Conservation (phyloP, 1,139 yeast species). For the Nakaseomyces delphensis region DNA sequence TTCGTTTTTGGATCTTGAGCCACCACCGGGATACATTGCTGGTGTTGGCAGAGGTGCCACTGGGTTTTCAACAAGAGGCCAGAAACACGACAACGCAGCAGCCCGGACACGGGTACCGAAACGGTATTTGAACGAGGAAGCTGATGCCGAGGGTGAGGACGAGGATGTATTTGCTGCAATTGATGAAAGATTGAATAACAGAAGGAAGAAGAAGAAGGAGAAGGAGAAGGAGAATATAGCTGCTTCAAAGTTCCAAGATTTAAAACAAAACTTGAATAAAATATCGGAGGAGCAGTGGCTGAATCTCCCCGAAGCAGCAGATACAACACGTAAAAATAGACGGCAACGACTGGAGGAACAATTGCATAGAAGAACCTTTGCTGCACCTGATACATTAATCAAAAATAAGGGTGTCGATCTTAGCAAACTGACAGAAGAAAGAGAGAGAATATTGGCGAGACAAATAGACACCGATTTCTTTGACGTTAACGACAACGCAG, state of each 20-base stretch:
- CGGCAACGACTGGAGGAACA: slow-evolving; percentile 57
- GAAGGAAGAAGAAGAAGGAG: slow-evolving; percentile 25
- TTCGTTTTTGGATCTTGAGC: slow-evolving; percentile 68
- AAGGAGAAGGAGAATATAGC: slow-evolving; percentile 26
- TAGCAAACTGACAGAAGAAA: slow-evolving; percentile 33
- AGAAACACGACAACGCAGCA: slow-evolving; percentile 31
- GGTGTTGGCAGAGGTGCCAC: slow-evolving; percentile 95
- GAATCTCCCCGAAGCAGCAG: slow-evolving; percentile 79
- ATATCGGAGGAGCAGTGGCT: slow-evolving; percentile 74
- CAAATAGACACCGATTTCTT: slow-evolving; percentile 31
- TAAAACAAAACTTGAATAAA: slow-evolving; percentile 52
- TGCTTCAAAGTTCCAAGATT: slow-evolving; percentile 43
- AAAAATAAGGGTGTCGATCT: slow-evolving; percentile 29
- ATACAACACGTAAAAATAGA: slow-evolving; percentile 72
- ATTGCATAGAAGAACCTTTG: slow-evolving; percentile 61
- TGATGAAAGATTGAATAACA: slow-evolving; percentile 45
- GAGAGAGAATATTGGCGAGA: slow-evolving; percentile 31
- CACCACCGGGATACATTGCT: slow-evolving; percentile 86
- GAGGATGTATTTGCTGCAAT: slow-evolving; percentile 58
- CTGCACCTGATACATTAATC: slow-evolving; percentile 70
- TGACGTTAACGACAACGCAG: slow-evolving; percentile 20
- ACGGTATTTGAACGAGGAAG: slow-evolving; percentile 12
- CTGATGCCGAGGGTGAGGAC: slow-evolving; percentile 51
- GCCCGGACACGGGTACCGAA: slow-evolving; percentile 17
- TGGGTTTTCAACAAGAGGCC: slow-evolving; percentile 82